Conservation (phyloP, 805 yeast species). For the Maudiozyma serrabonitensis region DNA sequence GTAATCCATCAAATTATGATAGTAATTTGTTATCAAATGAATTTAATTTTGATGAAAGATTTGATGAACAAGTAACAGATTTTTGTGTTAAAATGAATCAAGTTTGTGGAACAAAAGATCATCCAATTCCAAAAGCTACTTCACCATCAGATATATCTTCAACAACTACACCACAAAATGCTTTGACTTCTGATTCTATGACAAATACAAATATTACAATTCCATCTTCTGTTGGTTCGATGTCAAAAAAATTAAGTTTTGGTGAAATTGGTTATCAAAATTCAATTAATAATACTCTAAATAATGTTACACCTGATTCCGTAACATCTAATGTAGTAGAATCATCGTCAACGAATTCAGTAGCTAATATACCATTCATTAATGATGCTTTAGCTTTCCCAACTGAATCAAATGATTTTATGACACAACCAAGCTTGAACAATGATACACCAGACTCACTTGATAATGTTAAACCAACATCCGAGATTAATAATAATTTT, state of each 20-base stretch:
- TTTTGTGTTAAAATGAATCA: slow-evolving; percentile 69
- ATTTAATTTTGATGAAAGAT: slow-evolving; percentile 34
- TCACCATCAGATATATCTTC: background rate
- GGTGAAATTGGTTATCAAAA: slow-evolving; percentile 11
- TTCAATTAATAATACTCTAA: background rate
- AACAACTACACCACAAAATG: slow-evolving; percentile 1
- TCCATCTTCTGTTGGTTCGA: background rate
- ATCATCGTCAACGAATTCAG: background rate
- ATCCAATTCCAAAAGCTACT: slow-evolving; percentile 47
- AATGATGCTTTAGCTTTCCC: slow-evolving; percentile 27
- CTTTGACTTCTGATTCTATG: slow-evolving; percentile 4
- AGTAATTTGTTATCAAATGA: slow-evolving; percentile 17
- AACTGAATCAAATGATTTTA: slow-evolving; percentile 7
- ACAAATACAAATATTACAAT: background rate
- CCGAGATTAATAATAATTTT: background rate
- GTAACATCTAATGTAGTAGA: background rate
- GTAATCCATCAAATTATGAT: slow-evolving; percentile 2
- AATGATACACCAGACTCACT: background rate
- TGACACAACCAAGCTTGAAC: background rate
- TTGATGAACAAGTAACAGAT: slow-evolving; percentile 60
- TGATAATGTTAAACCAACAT: background rate
- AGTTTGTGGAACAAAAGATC: slow-evolving; percentile 72
- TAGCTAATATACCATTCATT: slow-evolving; percentile 15
- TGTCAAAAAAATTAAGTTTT: slow-evolving; percentile 5
- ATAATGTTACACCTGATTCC: too few species aligned